phyloP scores from a whole-genome alignment of 2,329 filamentous ascomycete species.

The Aulographum hederae region DNA sequence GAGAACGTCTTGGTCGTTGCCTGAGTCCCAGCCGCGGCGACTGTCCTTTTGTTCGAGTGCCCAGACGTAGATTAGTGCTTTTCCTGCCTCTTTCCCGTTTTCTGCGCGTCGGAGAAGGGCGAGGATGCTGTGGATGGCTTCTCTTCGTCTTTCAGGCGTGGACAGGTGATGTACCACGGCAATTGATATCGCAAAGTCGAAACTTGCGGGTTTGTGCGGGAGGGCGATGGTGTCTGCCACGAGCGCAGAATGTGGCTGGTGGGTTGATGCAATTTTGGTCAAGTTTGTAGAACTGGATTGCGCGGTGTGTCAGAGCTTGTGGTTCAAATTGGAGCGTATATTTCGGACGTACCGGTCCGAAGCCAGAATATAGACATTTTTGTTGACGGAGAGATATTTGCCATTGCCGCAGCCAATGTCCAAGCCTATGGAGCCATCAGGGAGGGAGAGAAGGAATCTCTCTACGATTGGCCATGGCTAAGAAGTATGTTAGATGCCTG shows the following conservation, averaged over 20 bases:
- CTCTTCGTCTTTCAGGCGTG: constrained; percentile 51
- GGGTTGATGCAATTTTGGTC: constrained; percentile 33
- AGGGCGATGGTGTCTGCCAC: constrained; percentile 73
- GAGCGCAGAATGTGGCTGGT: constrained; percentile 45
- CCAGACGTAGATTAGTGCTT: constrained; percentile 79
- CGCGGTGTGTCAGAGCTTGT: constrained; percentile 2
- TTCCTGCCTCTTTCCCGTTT: constrained; percentile 33
- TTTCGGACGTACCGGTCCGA: constrained; percentile 60
- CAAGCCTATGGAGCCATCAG: constrained; percentile 58
- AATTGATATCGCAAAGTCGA: constrained; percentile 87
- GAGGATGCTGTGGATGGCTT: constrained; percentile 55
- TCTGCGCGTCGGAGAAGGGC: constrained; percentile 33
- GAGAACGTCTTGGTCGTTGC: constrained; percentile 73
- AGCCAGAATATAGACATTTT: constrained; percentile 58
- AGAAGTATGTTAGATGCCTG: constrained; percentile 8
- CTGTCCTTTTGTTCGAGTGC: constrained; percentile 80
- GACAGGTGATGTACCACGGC: constrained; percentile 90
- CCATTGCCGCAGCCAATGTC: constrained; percentile 95
- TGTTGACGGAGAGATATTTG: constrained; percentile 77
- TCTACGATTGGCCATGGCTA: constrained; percentile 86
- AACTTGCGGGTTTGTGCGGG: constrained; percentile 47
- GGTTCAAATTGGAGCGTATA: constrained; percentile 32
- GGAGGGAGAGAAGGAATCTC: constrained; percentile 48
- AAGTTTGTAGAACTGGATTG: constrained; percentile 33
- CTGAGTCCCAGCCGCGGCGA: constrained; percentile 74